A percentile compares a stretch with the other conserved stretches of the same genome.
These are phyloP conservation scores for Hyaloscypha bicolor DNA, from an alignment of 495 filamentous ascomycete genomes.

Conservation along the genomic window DNA sequence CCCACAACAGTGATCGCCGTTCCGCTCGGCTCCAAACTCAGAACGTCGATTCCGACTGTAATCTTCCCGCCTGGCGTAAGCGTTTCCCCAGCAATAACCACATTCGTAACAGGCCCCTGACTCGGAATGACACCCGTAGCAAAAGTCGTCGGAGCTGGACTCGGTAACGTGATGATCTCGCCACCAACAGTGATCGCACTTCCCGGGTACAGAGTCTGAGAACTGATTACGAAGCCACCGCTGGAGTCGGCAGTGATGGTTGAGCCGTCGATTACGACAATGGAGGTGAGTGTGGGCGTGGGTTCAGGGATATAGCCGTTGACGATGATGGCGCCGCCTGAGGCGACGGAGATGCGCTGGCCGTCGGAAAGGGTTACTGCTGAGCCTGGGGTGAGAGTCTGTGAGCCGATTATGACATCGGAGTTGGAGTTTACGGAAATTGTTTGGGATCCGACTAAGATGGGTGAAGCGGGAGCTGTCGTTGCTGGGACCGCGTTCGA, in stretches of 20 bases:
- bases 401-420: slow-evolving; percentile 20
- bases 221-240: slow-evolving; percentile 25
- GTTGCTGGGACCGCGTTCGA: neutral
- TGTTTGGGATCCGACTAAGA: slow-evolving; percentile 21
- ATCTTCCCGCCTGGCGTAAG: slow-evolving; percentile 29
- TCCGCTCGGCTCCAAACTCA: slow-evolving; percentile 26
- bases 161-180: slow-evolving; percentile 22
- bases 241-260: slow-evolving; percentile 25
- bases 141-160: neutral
- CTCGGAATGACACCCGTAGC: neutral
- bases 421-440: slow-evolving; percentile 19
- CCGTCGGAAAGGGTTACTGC: slow-evolving; percentile 21
- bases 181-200: slow-evolving; percentile 23
- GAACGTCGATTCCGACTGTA: slow-evolving; percentile 29
- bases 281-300: slow-evolving; percentile 2
- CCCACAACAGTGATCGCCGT: slow-evolving; percentile 23
- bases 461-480: neutral
- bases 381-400: slow-evolving; percentile 23
- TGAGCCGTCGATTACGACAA: slow-evolving; percentile 21
- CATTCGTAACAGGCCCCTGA: neutral
- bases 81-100: slow-evolving; percentile 30
- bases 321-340: slow-evolving; percentile 22
- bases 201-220: slow-evolving; percentile 27
- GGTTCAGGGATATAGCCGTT: slow-evolving; percentile 3
- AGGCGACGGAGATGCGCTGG: slow-evolving; percentile 18